Conservation (phyloP, 2,329 filamentous ascomycete genomes). For the Fusarium clavum region DNA sequence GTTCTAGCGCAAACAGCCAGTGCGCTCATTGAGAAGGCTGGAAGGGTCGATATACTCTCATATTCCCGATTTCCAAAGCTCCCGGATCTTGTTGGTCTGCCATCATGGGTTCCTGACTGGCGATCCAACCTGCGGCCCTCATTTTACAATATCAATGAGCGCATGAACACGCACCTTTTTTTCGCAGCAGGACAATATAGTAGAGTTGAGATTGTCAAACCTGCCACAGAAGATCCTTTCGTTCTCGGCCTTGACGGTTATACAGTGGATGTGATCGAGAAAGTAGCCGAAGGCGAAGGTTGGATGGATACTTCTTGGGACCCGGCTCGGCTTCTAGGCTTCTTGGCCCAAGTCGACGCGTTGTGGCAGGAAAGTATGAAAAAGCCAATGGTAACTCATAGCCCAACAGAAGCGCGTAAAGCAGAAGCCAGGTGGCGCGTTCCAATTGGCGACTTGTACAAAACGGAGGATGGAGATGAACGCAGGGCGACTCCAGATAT, state of each 20-base stretch:
- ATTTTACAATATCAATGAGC: neutral
- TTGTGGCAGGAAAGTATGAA: neutral
- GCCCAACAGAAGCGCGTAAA: fast-evolving
- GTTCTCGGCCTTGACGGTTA: neutral
- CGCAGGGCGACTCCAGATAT: neutral
- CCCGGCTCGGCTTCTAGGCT: neutral
- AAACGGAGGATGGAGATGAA: neutral
- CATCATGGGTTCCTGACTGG: constrained; percentile 10
- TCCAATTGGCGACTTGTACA: neutral
- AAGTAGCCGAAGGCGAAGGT: neutral
- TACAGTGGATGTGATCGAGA: neutral
- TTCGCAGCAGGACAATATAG: fast-evolving
- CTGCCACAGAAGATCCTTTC: fast-evolving
- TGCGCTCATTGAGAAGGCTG: neutral
- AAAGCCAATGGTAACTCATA: fast-evolving
- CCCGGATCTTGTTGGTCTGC: fast-evolving
- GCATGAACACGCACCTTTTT: neutral
- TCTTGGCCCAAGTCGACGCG: neutral
- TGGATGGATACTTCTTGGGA: neutral
- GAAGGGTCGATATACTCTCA: fast-evolving
- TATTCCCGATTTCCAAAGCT: neutral
- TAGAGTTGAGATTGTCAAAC: fast-evolving
- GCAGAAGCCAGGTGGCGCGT: neutral
- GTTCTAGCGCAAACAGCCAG: neutral
- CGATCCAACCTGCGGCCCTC: neutral